Evolutionary conservation across 75 land plant genomes (phyloP).

Genomic region (Selaginella tamariscina): DNA sequence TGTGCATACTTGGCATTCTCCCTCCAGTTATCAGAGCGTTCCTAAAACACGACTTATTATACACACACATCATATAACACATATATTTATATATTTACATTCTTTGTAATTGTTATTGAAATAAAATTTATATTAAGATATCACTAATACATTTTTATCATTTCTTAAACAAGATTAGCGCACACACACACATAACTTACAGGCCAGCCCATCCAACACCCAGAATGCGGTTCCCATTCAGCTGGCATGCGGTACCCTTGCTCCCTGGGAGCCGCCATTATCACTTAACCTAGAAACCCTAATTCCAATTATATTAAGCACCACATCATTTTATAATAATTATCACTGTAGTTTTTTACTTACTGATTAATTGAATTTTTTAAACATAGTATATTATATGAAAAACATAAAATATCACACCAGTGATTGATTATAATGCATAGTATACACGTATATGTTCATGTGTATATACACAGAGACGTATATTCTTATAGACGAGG

Average conservation of each 20-base stretch:
- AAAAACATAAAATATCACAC: too few relatives aligned
- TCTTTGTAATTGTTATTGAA: background rate
- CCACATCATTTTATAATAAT: too few relatives aligned
- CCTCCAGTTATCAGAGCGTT: constrained; percentile 93
- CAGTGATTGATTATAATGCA: too few relatives aligned
- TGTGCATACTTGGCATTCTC: constrained; percentile 55
- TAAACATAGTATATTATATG: too few relatives aligned
- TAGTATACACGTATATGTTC: too few relatives aligned
- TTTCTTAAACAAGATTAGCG: background rate
- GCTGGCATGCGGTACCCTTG: constrained; percentile 72
- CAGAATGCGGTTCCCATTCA: constrained; percentile 67
- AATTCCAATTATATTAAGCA: too few relatives aligned
- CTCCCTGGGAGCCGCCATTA: constrained; percentile 29
- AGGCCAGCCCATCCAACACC: constrained; percentile 93
- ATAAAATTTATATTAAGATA: background rate
- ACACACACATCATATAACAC: background rate
- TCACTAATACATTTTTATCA: background rate
- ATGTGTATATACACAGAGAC: too few relatives aligned
- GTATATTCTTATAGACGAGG: too few relatives aligned
- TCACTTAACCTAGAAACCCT: background rate
- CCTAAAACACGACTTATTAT: constrained; percentile 27
- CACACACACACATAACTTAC: constrained; percentile 25
- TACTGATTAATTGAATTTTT: too few relatives aligned
- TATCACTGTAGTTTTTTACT: too few relatives aligned
- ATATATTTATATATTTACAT: background rate